Percentiles rank a stretch among this genome's conserved stretches.
Evolutionary conservation across 2,329 filamentous ascomycete genomes (phyloP).

Genomic region (Ophiostoma novo-ulmi): DNA sequence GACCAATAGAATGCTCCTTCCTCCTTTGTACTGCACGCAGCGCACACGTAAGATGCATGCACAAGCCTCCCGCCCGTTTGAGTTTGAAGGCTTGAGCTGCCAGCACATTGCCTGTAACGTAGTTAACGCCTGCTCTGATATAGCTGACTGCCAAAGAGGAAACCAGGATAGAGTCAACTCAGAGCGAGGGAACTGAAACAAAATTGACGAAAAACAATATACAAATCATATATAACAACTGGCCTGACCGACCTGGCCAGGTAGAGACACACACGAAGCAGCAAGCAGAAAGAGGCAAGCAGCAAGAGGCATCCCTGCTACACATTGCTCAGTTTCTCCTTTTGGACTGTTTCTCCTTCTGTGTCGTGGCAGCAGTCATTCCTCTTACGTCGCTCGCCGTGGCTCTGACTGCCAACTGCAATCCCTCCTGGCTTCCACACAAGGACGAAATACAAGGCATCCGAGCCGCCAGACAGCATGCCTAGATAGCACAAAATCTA

Average conservation of each 20-base stretch:
- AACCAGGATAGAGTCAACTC: not conserved
- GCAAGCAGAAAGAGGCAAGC: not conserved
- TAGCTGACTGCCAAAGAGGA: not conserved
- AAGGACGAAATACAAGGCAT: conserved; percentile 1
- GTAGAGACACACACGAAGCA: not conserved
- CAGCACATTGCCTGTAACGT: not conserved
- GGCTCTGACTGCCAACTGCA: not conserved
- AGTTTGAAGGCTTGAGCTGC: not conserved
- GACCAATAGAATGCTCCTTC: not conserved
- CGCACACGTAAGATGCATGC: not conserved
- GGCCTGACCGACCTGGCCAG: not conserved
- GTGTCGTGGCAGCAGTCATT: not conserved
- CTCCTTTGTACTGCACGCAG: not conserved
- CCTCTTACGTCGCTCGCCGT: no score
- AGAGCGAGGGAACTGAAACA: not conserved
- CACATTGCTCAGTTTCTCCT: not conserved
- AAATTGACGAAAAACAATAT: not conserved
- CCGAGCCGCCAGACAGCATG: not conserved
- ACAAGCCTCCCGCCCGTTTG: not conserved
- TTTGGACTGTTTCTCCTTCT: not conserved
- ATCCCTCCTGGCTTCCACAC: not conserved
- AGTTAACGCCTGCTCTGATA: no score
- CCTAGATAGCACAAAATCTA: not conserved
- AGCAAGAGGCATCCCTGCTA: not conserved
- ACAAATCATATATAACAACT: not conserved